phyloP scores from a whole-genome alignment of 2,329 filamentous ascomycete genomes.

The Kalmusia sp. region DNA sequence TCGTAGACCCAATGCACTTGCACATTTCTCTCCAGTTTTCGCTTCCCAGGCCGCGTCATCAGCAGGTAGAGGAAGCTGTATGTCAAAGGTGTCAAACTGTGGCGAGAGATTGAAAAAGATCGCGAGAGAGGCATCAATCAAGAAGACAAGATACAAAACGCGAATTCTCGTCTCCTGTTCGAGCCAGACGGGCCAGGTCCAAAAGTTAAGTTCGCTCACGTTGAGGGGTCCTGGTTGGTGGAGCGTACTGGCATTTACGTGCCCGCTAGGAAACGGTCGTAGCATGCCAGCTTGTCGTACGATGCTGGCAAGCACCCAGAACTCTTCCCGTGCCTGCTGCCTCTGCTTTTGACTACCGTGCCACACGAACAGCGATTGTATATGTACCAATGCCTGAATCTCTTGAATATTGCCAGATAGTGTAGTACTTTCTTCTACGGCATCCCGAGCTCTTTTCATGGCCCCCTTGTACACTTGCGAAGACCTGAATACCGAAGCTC shows the following conservation, averaged over 20 bases:
- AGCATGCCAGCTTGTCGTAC: slow-evolving; percentile 65
- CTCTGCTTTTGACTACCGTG: slow-evolving; percentile 73
- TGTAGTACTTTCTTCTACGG: slow-evolving; percentile 48
- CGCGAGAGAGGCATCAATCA: slow-evolving; percentile 69
- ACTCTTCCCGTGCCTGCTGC: slow-evolving; percentile 66
- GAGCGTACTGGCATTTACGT: slow-evolving; percentile 63
- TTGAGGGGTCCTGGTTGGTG: slow-evolving; percentile 61
- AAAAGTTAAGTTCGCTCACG: slow-evolving; percentile 58
- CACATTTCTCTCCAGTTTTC: slow-evolving; percentile 64
- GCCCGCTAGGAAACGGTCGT: slow-evolving; percentile 57
- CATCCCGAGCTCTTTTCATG: slow-evolving; percentile 45
- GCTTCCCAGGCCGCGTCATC: slow-evolving; percentile 81
- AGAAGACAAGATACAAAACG: slow-evolving; percentile 69
- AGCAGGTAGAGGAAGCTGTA: slow-evolving; percentile 71
- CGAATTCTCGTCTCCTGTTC: slow-evolving; percentile 74
- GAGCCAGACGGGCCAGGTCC: slow-evolving; percentile 72
- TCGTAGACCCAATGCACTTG: slow-evolving; percentile 68
- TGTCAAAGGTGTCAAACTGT: slow-evolving; percentile 68
- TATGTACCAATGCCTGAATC: slow-evolving; percentile 70
- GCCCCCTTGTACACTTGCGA: slow-evolving; percentile 57
- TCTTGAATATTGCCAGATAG: slow-evolving; percentile 63
- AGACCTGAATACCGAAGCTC: slow-evolving; percentile 65
- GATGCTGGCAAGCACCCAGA: slow-evolving; percentile 63
- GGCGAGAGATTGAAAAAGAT: slow-evolving; percentile 75
- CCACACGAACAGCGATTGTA: slow-evolving; percentile 71